Conservation (phyloP, 768 basidiomycete species). For the Tulasnella sp. region DNA sequence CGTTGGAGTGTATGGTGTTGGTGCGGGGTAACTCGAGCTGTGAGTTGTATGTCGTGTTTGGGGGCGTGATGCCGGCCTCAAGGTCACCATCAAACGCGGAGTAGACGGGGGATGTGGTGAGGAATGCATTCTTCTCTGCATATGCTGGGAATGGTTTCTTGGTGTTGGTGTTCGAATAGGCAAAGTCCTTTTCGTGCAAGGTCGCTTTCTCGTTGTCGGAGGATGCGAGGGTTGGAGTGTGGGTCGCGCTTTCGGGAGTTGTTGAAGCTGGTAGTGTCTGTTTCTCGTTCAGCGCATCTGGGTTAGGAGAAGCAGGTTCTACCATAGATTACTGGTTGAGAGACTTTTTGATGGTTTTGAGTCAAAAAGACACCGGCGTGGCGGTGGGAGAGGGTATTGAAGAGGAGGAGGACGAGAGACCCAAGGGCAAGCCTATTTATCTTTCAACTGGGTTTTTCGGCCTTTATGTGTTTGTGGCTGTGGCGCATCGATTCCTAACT, state of each 20-base stretch:
- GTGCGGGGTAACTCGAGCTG: constrained; percentile 1
- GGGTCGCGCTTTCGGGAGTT: background rate
- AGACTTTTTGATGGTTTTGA: background rate
- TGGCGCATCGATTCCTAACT: no score
- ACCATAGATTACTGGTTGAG: constrained; percentile 8
- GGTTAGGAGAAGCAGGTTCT: constrained; percentile 3
- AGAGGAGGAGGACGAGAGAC: background rate
- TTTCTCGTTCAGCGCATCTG: constrained; percentile 12
- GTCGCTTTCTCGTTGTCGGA: background rate
- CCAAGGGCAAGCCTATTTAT: no score
- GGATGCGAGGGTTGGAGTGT: background rate
- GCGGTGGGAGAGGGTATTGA: background rate
- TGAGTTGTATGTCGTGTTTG: constrained; percentile 6
- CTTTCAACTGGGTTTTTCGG: no score
- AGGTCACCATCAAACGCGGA: constrained; percentile 12
- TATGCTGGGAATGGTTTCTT: no score
- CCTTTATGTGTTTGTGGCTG: no score
- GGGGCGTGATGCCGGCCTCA: constrained; percentile 7
- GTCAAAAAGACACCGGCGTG: background rate
- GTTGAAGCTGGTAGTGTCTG: constrained; percentile 2
- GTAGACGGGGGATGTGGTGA: background rate
- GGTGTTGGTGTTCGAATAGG: background rate
- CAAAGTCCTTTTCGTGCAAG: constrained; percentile 1
- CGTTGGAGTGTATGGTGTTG: constrained; percentile 9
- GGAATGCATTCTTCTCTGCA: background rate